These are phyloP conservation scores for Cyberlindnera veronae DNA, from an alignment of 805 yeast genomes.

Conservation along the genomic window DNA sequence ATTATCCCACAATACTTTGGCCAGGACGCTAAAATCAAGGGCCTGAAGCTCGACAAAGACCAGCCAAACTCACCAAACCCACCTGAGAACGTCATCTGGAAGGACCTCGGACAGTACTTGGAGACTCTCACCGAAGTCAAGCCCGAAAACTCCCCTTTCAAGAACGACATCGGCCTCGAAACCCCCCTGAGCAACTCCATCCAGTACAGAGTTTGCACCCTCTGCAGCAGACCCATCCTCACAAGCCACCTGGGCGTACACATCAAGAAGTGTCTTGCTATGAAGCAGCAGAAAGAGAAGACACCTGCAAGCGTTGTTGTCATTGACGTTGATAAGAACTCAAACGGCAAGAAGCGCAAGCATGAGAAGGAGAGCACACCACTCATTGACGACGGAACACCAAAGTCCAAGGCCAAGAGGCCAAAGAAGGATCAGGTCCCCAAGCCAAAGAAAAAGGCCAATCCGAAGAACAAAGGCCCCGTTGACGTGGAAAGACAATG, in stretches of 20 bases:
- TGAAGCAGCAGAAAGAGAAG: slow-evolving; percentile 28
- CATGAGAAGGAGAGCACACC: slow-evolving; percentile 21
- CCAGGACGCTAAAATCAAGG: slow-evolving; percentile 26
- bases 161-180: slow-evolving; percentile 20
- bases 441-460: slow-evolving; percentile 38
- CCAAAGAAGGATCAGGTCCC: slow-evolving; percentile 23
- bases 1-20: slow-evolving; percentile 23
- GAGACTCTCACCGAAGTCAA: slow-evolving; percentile 24
- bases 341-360: slow-evolving; percentile 5
- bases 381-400: slow-evolving; percentile 6
- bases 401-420: slow-evolving; percentile 15
- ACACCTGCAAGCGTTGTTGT: neutral
- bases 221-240: slow-evolving; percentile 44
- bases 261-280: slow-evolving; percentile 35
- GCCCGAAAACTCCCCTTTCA: slow-evolving; percentile 13
- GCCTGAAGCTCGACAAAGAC: slow-evolving; percentile 16
- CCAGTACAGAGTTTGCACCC: slow-evolving; percentile 44
- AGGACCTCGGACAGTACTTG: slow-evolving; percentile 31
- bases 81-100: slow-evolving; percentile 26
- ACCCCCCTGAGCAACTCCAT: slow-evolving; percentile 38
- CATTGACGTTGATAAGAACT: neutral
- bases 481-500: slow-evolving; percentile 93
- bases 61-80: slow-evolving; percentile 1
- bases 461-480: slow-evolving; percentile 68
- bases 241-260: slow-evolving; percentile 37